Evolutionary conservation across 805 yeast genomes (phyloP).

Genomic region (Monosporozyma solicola): DNA sequence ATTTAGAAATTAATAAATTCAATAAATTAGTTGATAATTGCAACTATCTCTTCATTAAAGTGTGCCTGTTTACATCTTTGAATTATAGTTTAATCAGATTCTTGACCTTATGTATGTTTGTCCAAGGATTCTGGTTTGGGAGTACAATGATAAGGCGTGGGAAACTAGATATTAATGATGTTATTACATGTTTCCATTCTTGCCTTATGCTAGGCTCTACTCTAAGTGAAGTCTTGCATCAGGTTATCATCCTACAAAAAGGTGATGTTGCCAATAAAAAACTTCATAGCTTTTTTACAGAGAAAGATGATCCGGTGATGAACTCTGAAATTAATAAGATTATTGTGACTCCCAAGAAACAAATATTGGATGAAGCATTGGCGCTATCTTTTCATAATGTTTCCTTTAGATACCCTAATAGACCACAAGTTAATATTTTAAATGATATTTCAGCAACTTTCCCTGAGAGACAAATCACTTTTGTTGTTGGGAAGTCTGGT

Average conservation of each 20-base stretch:
- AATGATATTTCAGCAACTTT: conserved; percentile 39
- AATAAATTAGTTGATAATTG: conserved; percentile 22
- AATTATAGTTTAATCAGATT: conserved; percentile 51
- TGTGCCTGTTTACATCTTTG: conserved; percentile 39
- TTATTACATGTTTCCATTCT: conserved; percentile 75
- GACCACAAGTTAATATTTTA: conserved; percentile 42
- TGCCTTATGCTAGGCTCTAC: conserved; percentile 65
- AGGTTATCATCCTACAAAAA: conserved; percentile 55
- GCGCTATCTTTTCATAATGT: conserved; percentile 46
- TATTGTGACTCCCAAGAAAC: neutral
- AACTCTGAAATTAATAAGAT: neutral
- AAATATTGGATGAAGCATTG: neutral
- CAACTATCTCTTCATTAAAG: conserved; percentile 34
- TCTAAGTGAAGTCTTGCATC: conserved; percentile 45
- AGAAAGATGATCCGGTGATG: neutral
- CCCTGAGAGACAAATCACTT: conserved; percentile 41
- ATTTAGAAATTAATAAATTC: conserved; percentile 41
- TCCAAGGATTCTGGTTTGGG: conserved; percentile 93
- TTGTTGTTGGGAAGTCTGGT: conserved; percentile 81
- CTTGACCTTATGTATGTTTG: conserved; percentile 63
- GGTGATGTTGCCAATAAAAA: conserved; percentile 60
- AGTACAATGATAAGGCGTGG: conserved; percentile 49
- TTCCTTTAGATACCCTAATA: conserved; percentile 52
- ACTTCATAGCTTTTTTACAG: conserved; percentile 34
- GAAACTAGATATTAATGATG: conserved; percentile 47